These are phyloP conservation scores for Primulina eburnea DNA, from an alignment of 257 asterid species.

Conservation along the genomic window DNA sequence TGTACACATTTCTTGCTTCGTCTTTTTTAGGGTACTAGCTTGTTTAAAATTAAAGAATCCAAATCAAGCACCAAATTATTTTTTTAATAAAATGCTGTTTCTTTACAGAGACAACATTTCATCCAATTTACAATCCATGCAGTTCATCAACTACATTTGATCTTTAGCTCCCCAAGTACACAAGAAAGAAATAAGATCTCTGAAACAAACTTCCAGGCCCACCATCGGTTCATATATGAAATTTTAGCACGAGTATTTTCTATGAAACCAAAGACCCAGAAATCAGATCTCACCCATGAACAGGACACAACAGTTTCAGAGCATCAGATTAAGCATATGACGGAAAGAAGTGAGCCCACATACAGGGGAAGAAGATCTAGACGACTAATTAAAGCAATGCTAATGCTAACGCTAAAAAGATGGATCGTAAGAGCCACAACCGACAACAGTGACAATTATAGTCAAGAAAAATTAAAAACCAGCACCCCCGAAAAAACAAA, in stretches of 20 bases:
- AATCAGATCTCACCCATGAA: conserved; percentile 40
- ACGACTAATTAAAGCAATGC: conserved; percentile 24
- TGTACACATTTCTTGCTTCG: too few species aligned
- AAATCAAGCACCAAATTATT: conserved; percentile 4
- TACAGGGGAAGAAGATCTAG: conserved; percentile 21
- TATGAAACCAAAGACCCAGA: conserved; percentile 32
- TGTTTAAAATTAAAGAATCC: too few species aligned
- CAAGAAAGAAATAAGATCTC: conserved; percentile 1
- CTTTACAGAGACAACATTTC: not conserved
- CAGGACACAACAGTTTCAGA: conserved; percentile 19
- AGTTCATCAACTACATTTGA: conserved; percentile 11
- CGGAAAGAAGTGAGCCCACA: conserved; percentile 8
- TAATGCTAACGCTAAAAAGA: conserved; percentile 16
- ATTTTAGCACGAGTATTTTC: not conserved
- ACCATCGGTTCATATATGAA: not conserved
- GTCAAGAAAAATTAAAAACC: conserved; percentile 7
- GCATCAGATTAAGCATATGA: conserved; percentile 12
- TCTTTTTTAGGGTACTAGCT: too few species aligned
- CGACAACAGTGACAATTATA: not conserved
- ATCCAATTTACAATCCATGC: not conserved
- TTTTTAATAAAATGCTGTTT: not conserved
- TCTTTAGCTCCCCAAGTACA: conserved; percentile 6
- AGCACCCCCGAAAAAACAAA: conserved; percentile 9
- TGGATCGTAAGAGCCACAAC: conserved; percentile 28
- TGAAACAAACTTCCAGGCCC: not conserved